Evolutionary conservation across 225 moss, liverwort and hornwort species (phyloP).

Genomic region (Straminergon stramineum): DNA sequence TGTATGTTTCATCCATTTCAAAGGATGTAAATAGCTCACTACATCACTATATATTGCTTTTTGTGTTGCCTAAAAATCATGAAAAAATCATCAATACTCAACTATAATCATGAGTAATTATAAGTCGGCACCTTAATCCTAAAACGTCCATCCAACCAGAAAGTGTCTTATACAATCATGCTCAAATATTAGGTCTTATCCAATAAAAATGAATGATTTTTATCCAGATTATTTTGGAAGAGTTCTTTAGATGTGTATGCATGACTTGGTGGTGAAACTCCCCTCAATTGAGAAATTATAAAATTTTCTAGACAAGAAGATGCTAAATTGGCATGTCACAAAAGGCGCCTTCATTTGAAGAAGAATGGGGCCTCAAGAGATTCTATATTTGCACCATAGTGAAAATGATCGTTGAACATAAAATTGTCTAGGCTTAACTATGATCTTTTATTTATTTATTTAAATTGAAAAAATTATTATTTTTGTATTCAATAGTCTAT

Average conservation of each 20-base stretch:
- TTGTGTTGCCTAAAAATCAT: not conserved
- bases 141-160: fast-evolving
- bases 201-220: not conserved
- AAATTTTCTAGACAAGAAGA: not conserved
- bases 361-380: too few species aligned
- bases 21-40: not conserved
- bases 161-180: not conserved
- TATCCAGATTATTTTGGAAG: too few species aligned
- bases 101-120: not conserved
- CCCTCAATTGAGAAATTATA: too few species aligned
- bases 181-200: not conserved
- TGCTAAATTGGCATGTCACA: fast-evolving
- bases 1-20: not conserved
- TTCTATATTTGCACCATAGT: too few species aligned
- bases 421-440: too few species aligned
- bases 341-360: too few species aligned
- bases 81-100: not conserved
- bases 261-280: too few species aligned
- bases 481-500: too few species aligned
- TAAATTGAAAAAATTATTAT: too few species aligned
- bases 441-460: too few species aligned
- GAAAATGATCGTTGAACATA: too few species aligned
- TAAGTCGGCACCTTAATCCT: fast-evolving
- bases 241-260: too few species aligned
- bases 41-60: not conserved